Evolutionary conservation across 352 stramenopile genomes (phyloP), one percentile per base, ranked within the genome.

Genomic region (Hyaloperonospora arabidopsidis): DNA sequence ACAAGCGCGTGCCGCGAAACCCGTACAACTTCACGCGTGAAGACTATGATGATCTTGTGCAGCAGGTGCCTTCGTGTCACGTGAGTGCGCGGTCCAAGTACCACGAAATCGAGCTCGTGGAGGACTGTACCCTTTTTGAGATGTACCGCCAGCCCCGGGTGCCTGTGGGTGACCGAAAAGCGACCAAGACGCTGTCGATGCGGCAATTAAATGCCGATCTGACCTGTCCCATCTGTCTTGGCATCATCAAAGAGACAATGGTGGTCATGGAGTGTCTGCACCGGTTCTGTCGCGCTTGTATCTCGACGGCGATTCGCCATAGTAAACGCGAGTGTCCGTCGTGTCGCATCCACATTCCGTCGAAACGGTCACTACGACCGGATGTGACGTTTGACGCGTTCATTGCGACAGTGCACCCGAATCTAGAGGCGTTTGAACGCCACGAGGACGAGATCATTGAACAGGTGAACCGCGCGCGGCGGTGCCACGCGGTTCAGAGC

Each of bases 221-320:
- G 21, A 87, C 76, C 52, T 97, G 88, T 52, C 84, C 86, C 11
- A 81, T 97, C 43, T 97, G 88, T 52, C 66, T 97, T 12, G 77
- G 84, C 28, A 89, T 93, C 45, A 81, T 93, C 54, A 73, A 74
- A 50, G 73, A 86, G 46, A 90, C 86, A n/a, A 77, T 78, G 45
- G 86, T 94, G 15, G 87, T 97, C 12, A 95, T 94, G 72, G 81
- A 95, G 59, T 97, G 88, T 62, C 69, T 97, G 44, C 88, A 97
- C 61, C 79, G 88, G 36, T 97, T 97, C 61, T 97, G 88, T 50
- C 68, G 80, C 52, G 76, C 93, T 25, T 97, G 88, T 67, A 95
- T 97, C 56, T 73, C 93, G 48, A 87, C 84, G 23, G 89, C 84
- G 61, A 70, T 97, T 40, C 79, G 84, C 14, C 64, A 86, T 1